Evolutionary conservation across 2,329 filamentous ascomycete genomes (phyloP).

Genomic region (Neodidymelliopsis sp.): DNA sequence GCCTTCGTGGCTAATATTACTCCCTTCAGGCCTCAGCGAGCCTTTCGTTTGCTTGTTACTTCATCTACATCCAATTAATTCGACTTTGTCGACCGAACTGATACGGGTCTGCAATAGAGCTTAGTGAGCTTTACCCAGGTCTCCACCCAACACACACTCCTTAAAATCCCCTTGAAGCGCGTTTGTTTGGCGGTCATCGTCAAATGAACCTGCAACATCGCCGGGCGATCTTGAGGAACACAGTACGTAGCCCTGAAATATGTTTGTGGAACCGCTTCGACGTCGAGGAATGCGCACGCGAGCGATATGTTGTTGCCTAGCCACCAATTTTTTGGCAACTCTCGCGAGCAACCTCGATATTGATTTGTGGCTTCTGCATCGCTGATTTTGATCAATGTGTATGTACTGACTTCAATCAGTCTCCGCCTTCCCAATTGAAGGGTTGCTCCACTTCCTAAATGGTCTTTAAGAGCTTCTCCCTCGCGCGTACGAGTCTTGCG

Average conservation of each 20-base stretch:
- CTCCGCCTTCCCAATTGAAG: conserved; percentile 65
- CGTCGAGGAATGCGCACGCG: conserved; percentile 17
- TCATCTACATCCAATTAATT: conserved; percentile 19
- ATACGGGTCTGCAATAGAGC: conserved; percentile 22
- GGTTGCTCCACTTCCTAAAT: conserved; percentile 82
- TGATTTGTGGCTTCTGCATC: not conserved
- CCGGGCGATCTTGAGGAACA: conserved; percentile 63
- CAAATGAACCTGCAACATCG: conserved; percentile 97
- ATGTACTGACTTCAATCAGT: conserved; percentile 44
- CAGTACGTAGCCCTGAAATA: conserved; percentile 61
- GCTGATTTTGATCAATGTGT: conserved; percentile 4
- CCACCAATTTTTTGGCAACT: conserved; percentile 12
- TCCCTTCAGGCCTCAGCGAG: conserved; percentile 38
- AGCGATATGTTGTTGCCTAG: conserved; percentile 31
- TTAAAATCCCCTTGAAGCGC: conserved; percentile 65
- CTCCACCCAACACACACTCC: conserved; percentile 22
- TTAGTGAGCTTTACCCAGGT: conserved; percentile 24
- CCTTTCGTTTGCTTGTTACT: conserved; percentile 23
- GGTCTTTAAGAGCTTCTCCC: conserved; percentile 75
- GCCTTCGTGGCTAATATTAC: conserved; percentile 34
- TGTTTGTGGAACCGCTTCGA: conserved; percentile 8
- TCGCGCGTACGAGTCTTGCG: conserved; percentile 96
- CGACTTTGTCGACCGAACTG: conserved; percentile 12
- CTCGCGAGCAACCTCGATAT: not conserved
- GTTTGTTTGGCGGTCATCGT: conserved; percentile 92